A percentile compares a stretch with the other conserved stretches of the same genome.
Conservation (phyloP, 192 early-diverging fungal species). For the Entophlyctis luteolus region DNA sequence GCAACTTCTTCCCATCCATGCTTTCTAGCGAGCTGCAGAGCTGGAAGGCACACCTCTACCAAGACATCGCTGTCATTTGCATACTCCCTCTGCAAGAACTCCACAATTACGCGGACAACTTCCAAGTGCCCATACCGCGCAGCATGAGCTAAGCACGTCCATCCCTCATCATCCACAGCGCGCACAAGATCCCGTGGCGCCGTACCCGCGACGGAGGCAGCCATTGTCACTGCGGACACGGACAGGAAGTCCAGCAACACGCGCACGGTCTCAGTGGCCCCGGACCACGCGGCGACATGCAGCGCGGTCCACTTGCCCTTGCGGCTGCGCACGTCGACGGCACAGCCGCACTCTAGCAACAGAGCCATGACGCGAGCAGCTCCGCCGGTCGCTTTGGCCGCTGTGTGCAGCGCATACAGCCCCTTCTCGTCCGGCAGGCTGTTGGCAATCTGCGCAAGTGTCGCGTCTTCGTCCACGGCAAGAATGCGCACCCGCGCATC, state of each 20-base stretch:
- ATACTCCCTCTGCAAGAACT: background rate
- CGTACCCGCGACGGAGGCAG: background rate
- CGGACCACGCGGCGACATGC: conserved; percentile 26
- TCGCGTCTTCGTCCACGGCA: background rate
- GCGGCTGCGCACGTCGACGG: background rate
- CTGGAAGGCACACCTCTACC: background rate
- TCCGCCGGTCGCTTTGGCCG: background rate
- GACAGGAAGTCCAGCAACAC: background rate
- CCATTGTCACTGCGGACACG: background rate
- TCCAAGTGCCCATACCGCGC: conserved; percentile 25
- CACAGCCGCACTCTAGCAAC: conserved; percentile 1
- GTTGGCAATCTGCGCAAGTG: background rate
- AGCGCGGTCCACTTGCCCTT: conserved; percentile 23
- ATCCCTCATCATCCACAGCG: conserved; percentile 22
- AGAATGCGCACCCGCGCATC: background rate
- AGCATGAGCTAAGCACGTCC: conserved; percentile 27
- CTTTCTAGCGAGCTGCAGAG: background rate
- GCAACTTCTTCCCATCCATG: conserved; percentile 5
- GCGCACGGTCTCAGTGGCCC: background rate
- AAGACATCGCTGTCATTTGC: background rate
- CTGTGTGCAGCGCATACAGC: conserved; percentile 9
- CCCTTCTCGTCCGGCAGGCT: conserved; percentile 5
- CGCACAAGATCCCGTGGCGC: background rate
- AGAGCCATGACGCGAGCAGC: background rate
- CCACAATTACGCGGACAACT: conserved; percentile 4